Evolutionary conservation across 129 eudicot species (phyloP).

Genomic region (Escallonia herrerae): DNA sequence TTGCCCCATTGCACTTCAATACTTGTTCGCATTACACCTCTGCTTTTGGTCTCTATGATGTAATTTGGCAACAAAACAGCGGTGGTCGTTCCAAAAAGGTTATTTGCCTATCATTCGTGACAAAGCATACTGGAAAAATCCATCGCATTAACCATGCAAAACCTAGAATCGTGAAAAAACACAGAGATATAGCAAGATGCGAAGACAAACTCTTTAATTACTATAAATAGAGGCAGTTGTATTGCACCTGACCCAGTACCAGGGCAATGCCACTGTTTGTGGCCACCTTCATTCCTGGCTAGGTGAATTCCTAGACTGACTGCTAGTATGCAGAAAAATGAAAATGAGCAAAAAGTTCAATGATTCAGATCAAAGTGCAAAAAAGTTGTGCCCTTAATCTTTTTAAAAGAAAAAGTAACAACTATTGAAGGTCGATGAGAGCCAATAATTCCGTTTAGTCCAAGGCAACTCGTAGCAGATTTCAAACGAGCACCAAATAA

Average conservation of each 20-base stretch:
- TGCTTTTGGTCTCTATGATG: no score
- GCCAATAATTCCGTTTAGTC: neutral
- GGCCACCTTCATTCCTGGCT: neutral
- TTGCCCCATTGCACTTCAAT: no score
- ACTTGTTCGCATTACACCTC: no score
- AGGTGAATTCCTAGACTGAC: neutral
- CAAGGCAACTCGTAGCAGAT: neutral
- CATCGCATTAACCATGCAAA: no score
- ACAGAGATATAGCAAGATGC: neutral
- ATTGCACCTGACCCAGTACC: neutral
- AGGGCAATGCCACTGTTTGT: neutral
- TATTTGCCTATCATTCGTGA: no score
- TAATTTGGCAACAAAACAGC: no score
- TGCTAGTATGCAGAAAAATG: neutral
- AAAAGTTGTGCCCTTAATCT: neutral
- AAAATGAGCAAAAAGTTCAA: neutral
- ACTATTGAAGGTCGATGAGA: neutral
- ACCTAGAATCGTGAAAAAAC: no score
- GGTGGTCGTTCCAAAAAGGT: no score
- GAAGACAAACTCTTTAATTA: no score
- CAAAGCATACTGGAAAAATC: no score
- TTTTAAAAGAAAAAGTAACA: no score
- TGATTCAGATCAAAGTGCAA: neutral
- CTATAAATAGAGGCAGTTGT: neutral
- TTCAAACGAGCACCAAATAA: neutral